These are phyloP conservation scores for Didymella sp. DNA, from an alignment of 2,329 filamentous ascomycete species.

Conservation along the genomic window DNA sequence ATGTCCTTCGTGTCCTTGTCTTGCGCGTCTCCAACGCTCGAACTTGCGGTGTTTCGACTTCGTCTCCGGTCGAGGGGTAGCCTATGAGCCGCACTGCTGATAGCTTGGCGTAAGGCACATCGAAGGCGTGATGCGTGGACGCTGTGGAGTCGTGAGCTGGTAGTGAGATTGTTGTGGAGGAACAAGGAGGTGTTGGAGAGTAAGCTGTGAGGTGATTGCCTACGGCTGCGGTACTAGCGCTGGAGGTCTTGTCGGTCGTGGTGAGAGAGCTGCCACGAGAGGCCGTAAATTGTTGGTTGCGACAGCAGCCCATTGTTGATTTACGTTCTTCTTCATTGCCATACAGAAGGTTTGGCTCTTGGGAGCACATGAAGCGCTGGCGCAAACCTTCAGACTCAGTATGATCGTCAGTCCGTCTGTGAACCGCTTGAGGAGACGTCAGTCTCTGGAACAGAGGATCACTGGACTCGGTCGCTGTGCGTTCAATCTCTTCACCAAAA, in stretches of 20 bases:
- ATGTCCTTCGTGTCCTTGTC: not conserved
- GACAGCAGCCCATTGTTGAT: not conserved
- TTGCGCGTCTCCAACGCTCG: not conserved
- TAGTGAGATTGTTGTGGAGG: not conserved
- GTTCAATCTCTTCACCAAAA: not conserved
- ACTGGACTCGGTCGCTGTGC: not conserved
- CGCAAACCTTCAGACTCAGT: not conserved
- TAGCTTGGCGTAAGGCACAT: no score
- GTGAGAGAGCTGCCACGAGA: conserved; percentile 8
- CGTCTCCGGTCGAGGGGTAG: not conserved
- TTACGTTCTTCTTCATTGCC: not conserved
- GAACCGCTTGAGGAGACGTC: not conserved
- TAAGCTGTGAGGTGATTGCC: not conserved
- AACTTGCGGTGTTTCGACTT: not conserved
- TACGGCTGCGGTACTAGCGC: not conserved
- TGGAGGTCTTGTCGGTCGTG: not conserved
- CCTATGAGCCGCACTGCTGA: not conserved
- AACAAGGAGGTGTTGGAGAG: not conserved
- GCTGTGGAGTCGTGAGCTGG: not conserved
- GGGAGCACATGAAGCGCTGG: not conserved
- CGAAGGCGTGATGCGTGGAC: no score
- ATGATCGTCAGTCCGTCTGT: not conserved
- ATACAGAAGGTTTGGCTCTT: not conserved
- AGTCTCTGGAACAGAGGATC: not conserved
- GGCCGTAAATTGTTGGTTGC: not conserved